Evolutionary conservation across 805 yeast species (phyloP).

Genomic region (Ogataea populi-albae): DNA sequence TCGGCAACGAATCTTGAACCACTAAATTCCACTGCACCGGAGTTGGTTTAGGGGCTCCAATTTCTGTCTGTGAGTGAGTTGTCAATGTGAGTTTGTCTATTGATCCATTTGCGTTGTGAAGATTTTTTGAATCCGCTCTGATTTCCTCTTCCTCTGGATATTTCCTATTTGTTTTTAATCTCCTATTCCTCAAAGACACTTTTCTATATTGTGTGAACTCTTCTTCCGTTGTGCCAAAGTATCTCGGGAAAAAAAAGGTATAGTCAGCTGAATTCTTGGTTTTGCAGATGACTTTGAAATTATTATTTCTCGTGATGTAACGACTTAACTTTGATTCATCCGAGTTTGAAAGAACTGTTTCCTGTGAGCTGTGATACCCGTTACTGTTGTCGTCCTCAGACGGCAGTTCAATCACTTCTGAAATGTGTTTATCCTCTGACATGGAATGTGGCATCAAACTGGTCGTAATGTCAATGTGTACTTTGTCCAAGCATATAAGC

Average conservation of each 20-base stretch:
- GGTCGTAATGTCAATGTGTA: no score
- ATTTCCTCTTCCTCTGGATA: conserved; percentile 15
- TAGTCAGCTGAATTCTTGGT: conserved; percentile 12
- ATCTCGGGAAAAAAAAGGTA: conserved; percentile 27
- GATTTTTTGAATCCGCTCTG: neutral
- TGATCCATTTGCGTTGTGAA: neutral
- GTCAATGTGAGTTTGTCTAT: neutral
- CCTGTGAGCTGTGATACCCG: no score
- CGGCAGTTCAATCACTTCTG: no score
- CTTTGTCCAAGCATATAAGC: no score
- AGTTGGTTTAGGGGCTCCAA: conserved; percentile 3
- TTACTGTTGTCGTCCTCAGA: no score
- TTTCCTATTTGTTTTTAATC: conserved; percentile 18
- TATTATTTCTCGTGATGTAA: conserved; percentile 18
- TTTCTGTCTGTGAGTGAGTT: neutral
- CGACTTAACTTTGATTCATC: conserved; percentile 31
- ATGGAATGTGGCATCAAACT: no score
- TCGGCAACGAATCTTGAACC: conserved; percentile 1
- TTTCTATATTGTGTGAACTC: conserved; percentile 28
- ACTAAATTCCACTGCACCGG: conserved; percentile 3
- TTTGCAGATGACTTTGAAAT: conserved; percentile 15
- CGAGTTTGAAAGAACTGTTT: conserved; percentile 8
- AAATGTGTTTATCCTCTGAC: no score
- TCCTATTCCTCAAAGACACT: conserved; percentile 21
- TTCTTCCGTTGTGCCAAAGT: conserved; percentile 32